A percentile compares a stretch with the other conserved stretches of the same genome.
Conservation (phyloP, 208 protist genomes). For the Angomonas desouzai region DNA sequence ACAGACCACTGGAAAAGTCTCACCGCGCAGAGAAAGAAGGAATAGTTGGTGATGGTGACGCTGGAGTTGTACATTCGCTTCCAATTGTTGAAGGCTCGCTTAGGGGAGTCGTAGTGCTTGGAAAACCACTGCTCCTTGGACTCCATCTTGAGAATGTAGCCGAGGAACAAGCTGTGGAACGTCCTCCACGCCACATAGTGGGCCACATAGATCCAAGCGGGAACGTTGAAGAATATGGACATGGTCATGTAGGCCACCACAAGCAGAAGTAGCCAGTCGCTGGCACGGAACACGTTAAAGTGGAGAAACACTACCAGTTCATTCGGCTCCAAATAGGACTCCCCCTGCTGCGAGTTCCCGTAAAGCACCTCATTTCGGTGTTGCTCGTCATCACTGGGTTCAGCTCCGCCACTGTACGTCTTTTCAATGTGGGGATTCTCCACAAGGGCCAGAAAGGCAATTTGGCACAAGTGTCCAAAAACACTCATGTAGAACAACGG, state of each 20-base stretch:
- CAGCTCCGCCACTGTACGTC: conserved; percentile 44
- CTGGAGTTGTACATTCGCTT: conserved; percentile 85
- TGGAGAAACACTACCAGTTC: conserved; percentile 76
- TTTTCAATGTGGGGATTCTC: conserved; percentile 92
- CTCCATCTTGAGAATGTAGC: conserved; percentile 71
- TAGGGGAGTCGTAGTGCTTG: conserved; percentile 51
- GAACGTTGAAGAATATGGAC: conserved; percentile 48
- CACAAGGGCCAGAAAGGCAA: conserved; percentile 90
- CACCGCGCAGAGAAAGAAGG: conserved; percentile 43
- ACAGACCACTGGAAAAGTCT: conserved; percentile 40
- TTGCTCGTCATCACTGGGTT: conserved; percentile 31
- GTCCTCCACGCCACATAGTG: conserved; percentile 84
- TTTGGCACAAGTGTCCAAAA: conserved; percentile 89
- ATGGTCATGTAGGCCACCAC: conserved; percentile 54
- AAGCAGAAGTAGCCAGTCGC: conserved; percentile 77
- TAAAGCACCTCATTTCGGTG: conserved; percentile 46
- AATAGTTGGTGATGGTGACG: conserved; percentile 58
- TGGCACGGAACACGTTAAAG: conserved; percentile 71
- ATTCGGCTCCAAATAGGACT: conserved; percentile 40
- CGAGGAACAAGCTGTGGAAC: conserved; percentile 73
- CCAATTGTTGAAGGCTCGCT: conserved; percentile 89
- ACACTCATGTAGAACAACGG: conserved; percentile 91
- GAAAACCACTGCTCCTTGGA: conserved; percentile 73
- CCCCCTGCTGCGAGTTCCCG: conserved; percentile 20
- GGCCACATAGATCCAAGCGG: conserved; percentile 32